Evolutionary conservation across 495 filamentous ascomycete species (phyloP).

Genomic region (Penicillium alfredii): DNA sequence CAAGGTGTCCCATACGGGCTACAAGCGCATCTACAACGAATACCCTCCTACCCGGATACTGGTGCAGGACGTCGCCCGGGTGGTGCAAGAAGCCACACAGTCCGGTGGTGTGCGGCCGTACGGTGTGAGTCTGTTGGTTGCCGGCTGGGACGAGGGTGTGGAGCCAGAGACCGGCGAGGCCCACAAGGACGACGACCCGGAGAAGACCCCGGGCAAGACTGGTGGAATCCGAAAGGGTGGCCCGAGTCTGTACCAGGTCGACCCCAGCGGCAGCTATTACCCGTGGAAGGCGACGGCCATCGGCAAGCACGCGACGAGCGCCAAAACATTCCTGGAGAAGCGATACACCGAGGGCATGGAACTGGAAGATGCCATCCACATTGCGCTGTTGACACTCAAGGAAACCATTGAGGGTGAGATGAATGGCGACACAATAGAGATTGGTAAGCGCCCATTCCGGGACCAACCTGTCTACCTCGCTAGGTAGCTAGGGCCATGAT

Average conservation of each 20-base stretch:
- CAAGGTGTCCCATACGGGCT: slow-evolving; percentile 97
- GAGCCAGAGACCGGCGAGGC: slow-evolving; percentile 64
- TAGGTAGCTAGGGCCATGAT: no score
- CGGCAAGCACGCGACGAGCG: slow-evolving; percentile 94
- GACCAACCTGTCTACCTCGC: no score
- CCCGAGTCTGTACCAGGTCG: slow-evolving; percentile 96
- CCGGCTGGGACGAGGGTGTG: slow-evolving; percentile 96
- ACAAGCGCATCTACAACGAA: slow-evolving; percentile 99
- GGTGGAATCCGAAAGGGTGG: slow-evolving; percentile 94
- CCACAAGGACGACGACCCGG: slow-evolving; percentile 45
- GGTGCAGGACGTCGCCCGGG: slow-evolving; percentile 94
- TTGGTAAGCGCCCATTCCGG: no score
- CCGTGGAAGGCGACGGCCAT: slow-evolving; percentile 99
- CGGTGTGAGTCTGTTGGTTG: slow-evolving; percentile 89
- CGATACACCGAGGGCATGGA: slow-evolving; percentile 95
- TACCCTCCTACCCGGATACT: slow-evolving; percentile 98
- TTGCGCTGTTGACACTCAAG: slow-evolving; percentile 94
- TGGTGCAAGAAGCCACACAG: slow-evolving; percentile 98
- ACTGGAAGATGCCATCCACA: slow-evolving; percentile 97
- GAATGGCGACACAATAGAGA: slow-evolving; percentile 98
- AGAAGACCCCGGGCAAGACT: slow-evolving; percentile 72
- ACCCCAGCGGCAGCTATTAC: slow-evolving; percentile 94
- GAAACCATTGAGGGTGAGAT: slow-evolving; percentile 99
- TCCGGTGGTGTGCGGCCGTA: slow-evolving; percentile 97
- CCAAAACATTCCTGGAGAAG: slow-evolving; percentile 99